Evolutionary conservation across 1,284 basidiomycete genomes (phyloP), one percentile per base, ranked within the genome.

Genomic region (Coriolopsis trogii): DNA sequence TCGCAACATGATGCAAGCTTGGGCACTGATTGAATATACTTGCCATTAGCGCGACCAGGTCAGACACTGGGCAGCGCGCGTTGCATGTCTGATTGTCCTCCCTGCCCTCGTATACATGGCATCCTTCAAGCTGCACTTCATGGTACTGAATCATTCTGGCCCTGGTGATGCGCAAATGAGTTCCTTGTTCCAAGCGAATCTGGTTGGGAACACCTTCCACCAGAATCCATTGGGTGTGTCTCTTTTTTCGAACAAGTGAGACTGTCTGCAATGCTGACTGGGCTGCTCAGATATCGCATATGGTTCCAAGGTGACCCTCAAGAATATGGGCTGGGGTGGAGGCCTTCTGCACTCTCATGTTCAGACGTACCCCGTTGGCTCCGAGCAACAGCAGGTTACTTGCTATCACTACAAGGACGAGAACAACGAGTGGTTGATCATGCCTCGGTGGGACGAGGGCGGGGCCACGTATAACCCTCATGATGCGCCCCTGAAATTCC

Each of bases 341-440:
- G 96, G 97, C 34, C 79, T 99, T 4, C 77, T 99, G 1, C 97
- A 99, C 70, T 98, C 96, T 12, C 97, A 99, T 71, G 82, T 96
- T 18, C 96, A 98, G 69, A 89, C 91, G 0, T 98, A 89, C 69
- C 97, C 97, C 0, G 78, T 86, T 15, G 96, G 95, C n/a, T 97
- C 93, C 0, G 76, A 79, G 51, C 95, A 99, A 69, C 96, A 98
- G 67, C 97, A 99, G 72, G 88, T 99, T 10, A 99, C 96, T 0
- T 99, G 96, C 74, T 99, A 99, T 71, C 96, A 99, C 76, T 98
- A 99, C 84, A 97, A 96, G 74, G 96, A 99, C 71, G 85, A 87
- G 51, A 99, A 99, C 80, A 99, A 99, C 73, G 82, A 98, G 47
- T 99, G 93, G 88, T 66, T 79, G 34, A 70, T 99, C 61, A 79